Evolutionary conservation across 352 stramenopile species (phyloP).

Genomic region (Pseudoperonospora humuli): DNA sequence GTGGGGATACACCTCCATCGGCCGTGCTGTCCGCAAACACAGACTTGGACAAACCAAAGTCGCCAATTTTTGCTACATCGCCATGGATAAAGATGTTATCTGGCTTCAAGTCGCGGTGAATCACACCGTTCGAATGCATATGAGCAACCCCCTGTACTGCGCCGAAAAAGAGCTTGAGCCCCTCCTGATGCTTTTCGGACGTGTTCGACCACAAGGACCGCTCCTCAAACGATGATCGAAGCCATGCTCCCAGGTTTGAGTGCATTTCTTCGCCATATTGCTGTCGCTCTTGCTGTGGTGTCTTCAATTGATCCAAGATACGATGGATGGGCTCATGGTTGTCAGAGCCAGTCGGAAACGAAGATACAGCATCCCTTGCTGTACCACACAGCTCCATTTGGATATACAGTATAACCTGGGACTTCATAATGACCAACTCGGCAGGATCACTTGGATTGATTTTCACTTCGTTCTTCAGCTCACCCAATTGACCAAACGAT

Average conservation of each 20-base stretch:
- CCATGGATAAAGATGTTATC: conserved; percentile 72
- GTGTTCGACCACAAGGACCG: conserved; percentile 30
- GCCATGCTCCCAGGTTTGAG: conserved; percentile 59
- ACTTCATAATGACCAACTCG: conserved; percentile 20
- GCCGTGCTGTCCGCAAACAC: conserved; percentile 28
- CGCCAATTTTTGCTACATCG: conserved; percentile 53
- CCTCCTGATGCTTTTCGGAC: conserved; percentile 44
- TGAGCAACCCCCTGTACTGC: conserved; percentile 66
- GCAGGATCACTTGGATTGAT: conserved; percentile 2
- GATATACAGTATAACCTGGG: conserved; percentile 62
- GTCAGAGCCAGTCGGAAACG: conserved; percentile 7
- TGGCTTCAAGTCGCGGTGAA: conserved; percentile 69
- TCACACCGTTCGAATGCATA: conserved; percentile 64
- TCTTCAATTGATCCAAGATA: conserved; percentile 35
- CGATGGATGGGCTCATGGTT: conserved; percentile 38
- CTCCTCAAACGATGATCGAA: conserved; percentile 54
- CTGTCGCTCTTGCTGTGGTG: conserved; percentile 17
- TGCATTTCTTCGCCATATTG: conserved; percentile 30
- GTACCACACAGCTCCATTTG: conserved; percentile 69
- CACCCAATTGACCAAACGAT: conserved; percentile 12
- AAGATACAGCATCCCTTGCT: conserved; percentile 14
- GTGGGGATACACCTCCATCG: conserved; percentile 9
- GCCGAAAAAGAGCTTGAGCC: conserved; percentile 51
- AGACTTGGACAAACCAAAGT: conserved; percentile 64
- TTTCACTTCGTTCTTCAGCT: conserved; percentile 18